These are phyloP conservation scores for Nakaseomyces kungkrabaensis DNA, from an alignment of 1,139 yeast species.

Conservation along the genomic window DNA sequence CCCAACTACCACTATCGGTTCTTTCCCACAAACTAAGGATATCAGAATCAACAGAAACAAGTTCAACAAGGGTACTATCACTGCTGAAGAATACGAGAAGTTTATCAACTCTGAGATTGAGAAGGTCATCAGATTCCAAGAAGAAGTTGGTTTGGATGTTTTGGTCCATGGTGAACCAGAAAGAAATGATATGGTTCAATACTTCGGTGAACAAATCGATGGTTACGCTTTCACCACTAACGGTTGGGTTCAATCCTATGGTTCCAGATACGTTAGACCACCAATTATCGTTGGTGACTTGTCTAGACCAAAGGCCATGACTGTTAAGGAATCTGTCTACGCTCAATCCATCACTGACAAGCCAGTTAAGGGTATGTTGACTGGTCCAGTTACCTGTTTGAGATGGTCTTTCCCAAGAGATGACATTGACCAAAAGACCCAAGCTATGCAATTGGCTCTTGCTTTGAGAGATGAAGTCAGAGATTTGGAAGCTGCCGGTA, in stretches of 20 bases:
- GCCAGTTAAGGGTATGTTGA: conserved; percentile 99
- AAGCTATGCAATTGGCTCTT: conserved; percentile 93
- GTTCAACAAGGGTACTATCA: conserved; percentile 89
- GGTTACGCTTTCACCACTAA: conserved; percentile 97
- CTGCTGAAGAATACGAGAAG: conserved; percentile 89
- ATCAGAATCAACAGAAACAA: conserved; percentile 98
- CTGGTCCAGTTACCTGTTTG: conserved; percentile 98
- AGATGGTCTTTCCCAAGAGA: conserved; percentile 99
- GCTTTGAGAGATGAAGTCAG: conserved; percentile 98
- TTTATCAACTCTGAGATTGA: conserved; percentile 96
- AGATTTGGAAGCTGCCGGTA: conserved; percentile 97
- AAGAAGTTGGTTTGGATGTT: conserved; percentile 95
- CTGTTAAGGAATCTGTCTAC: conserved; percentile 97
- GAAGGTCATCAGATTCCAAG: conserved; percentile 95
- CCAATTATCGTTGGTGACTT: conserved; percentile 98
- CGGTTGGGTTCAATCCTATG: conserved; percentile 99
- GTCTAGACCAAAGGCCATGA: conserved; percentile 96
- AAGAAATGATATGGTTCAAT: conserved; percentile 99
- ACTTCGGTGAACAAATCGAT: conserved; percentile 96
- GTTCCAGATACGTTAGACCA: conserved; percentile 99
- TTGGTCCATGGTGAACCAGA: conserved; percentile 99
- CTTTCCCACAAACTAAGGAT: conserved; percentile 99
- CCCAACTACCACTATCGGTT: conserved; percentile 99
- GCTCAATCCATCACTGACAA: conserved; percentile 93
- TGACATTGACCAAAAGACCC: conserved; percentile 87